Evolutionary conservation across 2,329 filamentous ascomycete genomes (phyloP), one percentile per base, ranked within the genome.

Genomic region (Penicillium verrucosum): DNA sequence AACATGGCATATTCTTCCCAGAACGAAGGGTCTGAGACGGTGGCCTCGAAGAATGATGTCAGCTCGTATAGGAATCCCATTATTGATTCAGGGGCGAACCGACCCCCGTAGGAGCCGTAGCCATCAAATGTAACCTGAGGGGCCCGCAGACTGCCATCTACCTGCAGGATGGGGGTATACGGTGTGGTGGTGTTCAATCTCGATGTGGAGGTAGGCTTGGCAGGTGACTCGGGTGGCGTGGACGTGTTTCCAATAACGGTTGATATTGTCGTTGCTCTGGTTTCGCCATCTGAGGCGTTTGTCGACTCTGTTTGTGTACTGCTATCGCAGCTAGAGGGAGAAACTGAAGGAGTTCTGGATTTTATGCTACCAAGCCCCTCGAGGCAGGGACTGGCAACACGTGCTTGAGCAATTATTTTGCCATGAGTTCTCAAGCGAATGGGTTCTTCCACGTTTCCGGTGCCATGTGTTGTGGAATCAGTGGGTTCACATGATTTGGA

Each of bases 11-110:
- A 69, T 29, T 68, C 66, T 9, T 51, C 41, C 67, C 67, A 69
- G 56, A 69, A 69, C 1, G 57, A 52, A 25, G 66, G 58, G 40
- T 69, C 66, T 25, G 63, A 66, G 52, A 68, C 37, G 14, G 58
- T 62, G 38, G 56, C 42, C 54, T 68, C 63, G 42, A 69, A 69
- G 42, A 62, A 59, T 40, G 59, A 61, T 41, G 63, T 64, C 54
- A 69, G 63, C 51, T 65, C 62, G 45, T 60, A 56, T 7, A 69
- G 57, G 50, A 67, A 64, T 18, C 59, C 61, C 56, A 69, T 66
- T 36, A 68, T 64, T 2, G 67, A 64, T 64, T 69, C 67, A 42
- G 66, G 63, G 27, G 61, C 65, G 37, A 68, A 69, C 54, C 61
- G 63, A 55, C 67, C 67, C 40, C 67, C 67, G 34, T 63, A 69